phyloP scores from a whole-genome alignment of 495 filamentous ascomycete genomes.

The Chlorociboria aeruginascens region DNA sequence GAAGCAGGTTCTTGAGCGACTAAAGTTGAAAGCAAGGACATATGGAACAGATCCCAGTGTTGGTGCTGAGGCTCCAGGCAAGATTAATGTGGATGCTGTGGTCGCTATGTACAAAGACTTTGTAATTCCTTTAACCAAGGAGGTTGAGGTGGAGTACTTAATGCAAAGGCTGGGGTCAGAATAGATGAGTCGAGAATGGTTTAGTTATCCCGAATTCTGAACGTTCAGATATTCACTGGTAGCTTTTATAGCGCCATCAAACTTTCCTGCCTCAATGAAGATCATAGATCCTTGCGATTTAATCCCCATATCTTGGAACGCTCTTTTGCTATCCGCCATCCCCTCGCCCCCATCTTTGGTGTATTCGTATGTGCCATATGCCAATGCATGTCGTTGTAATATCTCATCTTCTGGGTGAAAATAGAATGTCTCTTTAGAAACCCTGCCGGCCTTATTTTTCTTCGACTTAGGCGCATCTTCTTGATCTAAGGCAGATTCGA shows the following conservation, averaged over 20 bases:
- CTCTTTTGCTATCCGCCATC: conserved; percentile 77
- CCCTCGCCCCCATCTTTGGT: conserved; percentile 65
- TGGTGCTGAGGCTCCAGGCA: conserved; percentile 31
- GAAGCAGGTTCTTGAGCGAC: conserved; percentile 76
- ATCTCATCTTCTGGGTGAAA: conserved; percentile 98
- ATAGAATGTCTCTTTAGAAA: conserved; percentile 49
- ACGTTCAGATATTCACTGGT: conserved; percentile 56
- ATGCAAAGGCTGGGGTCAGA: conserved; percentile 68
- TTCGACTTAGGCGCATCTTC: conserved; percentile 57
- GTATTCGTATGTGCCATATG: conserved; percentile 57
- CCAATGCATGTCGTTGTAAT: conserved; percentile 58
- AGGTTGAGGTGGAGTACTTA: conserved; percentile 94
- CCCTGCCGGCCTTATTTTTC: conserved; percentile 57
- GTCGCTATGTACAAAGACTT: conserved; percentile 91
- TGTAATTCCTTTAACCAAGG: conserved; percentile 94
- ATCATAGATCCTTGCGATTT: conserved; percentile 71
- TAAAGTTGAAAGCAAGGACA: conserved; percentile 84
- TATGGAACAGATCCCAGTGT: conserved; percentile 86
- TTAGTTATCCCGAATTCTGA: conserved; percentile 13
- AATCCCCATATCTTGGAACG: conserved; percentile 89
- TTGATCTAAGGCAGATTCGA: conserved; percentile 66
- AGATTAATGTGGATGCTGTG: conserved; percentile 89
- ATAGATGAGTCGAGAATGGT: conserved; percentile 7
- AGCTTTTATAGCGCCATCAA: conserved; percentile 57
- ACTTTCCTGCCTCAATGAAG: conserved; percentile 57